A percentile compares a stretch with the other conserved stretches of the same genome.
Conservation (phyloP, 2,329 filamentous ascomycete species). For the Dactylellina parvicollis region DNA sequence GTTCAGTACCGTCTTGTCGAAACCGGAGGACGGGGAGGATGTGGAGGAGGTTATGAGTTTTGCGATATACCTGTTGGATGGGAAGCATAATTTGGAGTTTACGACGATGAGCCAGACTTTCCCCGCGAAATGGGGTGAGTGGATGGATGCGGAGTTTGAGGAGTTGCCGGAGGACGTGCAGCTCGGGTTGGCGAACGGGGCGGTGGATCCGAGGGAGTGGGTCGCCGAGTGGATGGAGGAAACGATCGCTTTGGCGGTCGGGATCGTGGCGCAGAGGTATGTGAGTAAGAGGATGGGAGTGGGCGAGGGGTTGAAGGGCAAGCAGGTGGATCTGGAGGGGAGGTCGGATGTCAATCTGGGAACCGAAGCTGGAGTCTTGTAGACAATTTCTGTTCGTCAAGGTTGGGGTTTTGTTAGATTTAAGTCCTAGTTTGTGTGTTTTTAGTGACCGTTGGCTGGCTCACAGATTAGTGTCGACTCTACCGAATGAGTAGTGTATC, state of each 20-base stretch:
- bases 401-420: background rate
- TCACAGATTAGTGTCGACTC: too few species aligned
- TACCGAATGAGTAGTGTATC: too few species aligned
- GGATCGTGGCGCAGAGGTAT: conserved; percentile 91
- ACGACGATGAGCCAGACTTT: conserved; percentile 82
- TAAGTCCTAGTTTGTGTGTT: background rate
- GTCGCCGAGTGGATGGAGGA: conserved; percentile 98
- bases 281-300: conserved; percentile 96
- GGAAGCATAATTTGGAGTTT: conserved; percentile 90
- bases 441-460: too few species aligned
- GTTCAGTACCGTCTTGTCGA: conserved; percentile 71
- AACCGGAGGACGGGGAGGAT: conserved; percentile 66
- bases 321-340: conserved; percentile 65
- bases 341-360: conserved; percentile 68
- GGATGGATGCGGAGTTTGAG: conserved; percentile 77
- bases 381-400: too few species aligned
- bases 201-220: conserved; percentile 94
- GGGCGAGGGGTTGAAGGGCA: conserved; percentile 78
- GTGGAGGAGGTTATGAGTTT: conserved; percentile 75
- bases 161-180: conserved; percentile 83
- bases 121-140: conserved; percentile 85
- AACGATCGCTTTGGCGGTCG: conserved; percentile 77
- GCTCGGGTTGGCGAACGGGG: conserved; percentile 78
- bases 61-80: conserved; percentile 83
- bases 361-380: conserved; percentile 69